Conservation (phyloP, 2,329 filamentous ascomycete species). For the Alternaria sp. region DNA sequence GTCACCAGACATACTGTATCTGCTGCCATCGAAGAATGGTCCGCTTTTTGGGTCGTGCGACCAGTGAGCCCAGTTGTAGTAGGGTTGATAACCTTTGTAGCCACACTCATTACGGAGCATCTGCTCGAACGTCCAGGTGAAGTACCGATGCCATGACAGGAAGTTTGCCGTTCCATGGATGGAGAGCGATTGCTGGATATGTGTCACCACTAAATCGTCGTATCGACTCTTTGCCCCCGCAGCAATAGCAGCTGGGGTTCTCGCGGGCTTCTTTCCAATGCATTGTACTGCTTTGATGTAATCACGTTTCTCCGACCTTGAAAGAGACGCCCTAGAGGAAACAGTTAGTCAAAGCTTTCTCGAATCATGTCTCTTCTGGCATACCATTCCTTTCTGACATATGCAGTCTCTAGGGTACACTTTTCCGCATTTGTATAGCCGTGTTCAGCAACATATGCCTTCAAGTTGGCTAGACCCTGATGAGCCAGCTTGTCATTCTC, state of each 20-base stretch:
- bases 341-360: neutral
- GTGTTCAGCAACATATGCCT: slow-evolving; percentile 29
- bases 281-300: slow-evolving; percentile 47
- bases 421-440: slow-evolving; percentile 31
- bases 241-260: slow-evolving; percentile 28
- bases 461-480: slow-evolving; percentile 44
- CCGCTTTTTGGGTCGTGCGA: slow-evolving; percentile 55
- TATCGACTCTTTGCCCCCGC: slow-evolving; percentile 41
- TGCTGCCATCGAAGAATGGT: slow-evolving; percentile 64
- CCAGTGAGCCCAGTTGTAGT: slow-evolving; percentile 63
- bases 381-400: slow-evolving; percentile 56
- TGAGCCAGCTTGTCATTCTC: slow-evolving; percentile 47
- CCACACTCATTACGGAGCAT: slow-evolving; percentile 53
- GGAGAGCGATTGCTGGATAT: slow-evolving; percentile 40
- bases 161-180: slow-evolving; percentile 46
- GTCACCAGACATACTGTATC: slow-evolving; percentile 57
- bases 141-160: slow-evolving; percentile 53
- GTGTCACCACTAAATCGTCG: slow-evolving; percentile 45
- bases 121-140: slow-evolving; percentile 52
- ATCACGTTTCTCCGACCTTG: slow-evolving; percentile 26
- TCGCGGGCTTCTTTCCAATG: slow-evolving; percentile 31
- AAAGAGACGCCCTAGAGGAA: slow-evolving; percentile 28
- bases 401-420: slow-evolving; percentile 51
- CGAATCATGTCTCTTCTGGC: neutral
- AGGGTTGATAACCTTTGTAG: slow-evolving; percentile 53